Evolutionary conservation across 345 rosid genomes (phyloP).

Genomic region (Limnanthes douglasii): DNA sequence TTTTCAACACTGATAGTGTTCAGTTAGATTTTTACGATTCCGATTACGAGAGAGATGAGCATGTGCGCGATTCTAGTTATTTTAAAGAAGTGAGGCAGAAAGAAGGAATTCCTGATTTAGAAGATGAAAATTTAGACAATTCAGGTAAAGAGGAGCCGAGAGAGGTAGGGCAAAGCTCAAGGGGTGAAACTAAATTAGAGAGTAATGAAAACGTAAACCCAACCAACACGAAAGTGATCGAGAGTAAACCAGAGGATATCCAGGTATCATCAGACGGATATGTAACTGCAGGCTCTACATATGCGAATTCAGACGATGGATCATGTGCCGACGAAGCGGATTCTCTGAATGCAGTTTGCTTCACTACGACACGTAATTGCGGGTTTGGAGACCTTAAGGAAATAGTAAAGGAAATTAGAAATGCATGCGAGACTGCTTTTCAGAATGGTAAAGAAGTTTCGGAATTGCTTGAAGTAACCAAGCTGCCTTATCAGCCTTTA

Average conservation of each 20-base stretch:
- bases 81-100: conserved; percentile 2
- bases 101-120: conserved; percentile 5
- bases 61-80: too few relatives aligned
- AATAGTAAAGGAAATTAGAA: background rate
- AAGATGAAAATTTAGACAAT: background rate
- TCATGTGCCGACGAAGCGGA: background rate
- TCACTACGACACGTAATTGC: background rate
- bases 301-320: background rate
- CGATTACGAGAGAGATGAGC: background rate
- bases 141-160: background rate
- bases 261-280: too few relatives aligned
- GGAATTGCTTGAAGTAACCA: background rate
- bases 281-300: background rate
- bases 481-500: background rate
- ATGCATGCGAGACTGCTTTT: background rate
- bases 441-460: background rate
- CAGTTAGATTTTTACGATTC: background rate
- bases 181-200: background rate
- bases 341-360: background rate
- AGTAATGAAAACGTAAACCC: background rate
- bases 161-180: background rate
- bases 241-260: background rate
- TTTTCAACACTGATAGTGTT: background rate
- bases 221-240: background rate
- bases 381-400: background rate